phyloP scores from a whole-genome alignment of 192 early-diverging fungal genomes.

The Linnemannia hyalina region DNA sequence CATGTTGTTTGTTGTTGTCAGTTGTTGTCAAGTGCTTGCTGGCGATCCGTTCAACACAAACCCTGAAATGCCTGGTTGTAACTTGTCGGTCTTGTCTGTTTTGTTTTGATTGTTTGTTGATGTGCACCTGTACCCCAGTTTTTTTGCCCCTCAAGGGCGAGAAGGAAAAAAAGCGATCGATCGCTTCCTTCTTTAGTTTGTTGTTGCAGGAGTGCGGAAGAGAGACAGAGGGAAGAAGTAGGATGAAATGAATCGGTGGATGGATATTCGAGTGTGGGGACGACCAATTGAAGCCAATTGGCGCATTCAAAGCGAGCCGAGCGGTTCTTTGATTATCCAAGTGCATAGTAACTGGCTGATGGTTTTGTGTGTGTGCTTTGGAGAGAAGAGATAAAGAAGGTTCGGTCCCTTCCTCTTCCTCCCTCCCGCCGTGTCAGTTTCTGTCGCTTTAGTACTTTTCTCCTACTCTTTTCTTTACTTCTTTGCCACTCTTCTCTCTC shows the following conservation, averaged over 20 bases:
- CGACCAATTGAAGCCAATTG: not conserved
- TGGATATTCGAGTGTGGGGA: too few species aligned
- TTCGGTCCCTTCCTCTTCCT: not conserved
- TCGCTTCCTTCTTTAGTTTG: not conserved
- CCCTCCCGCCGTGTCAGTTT: not conserved
- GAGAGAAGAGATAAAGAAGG: not conserved
- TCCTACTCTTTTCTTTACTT: not conserved
- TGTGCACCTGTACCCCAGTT: not conserved
- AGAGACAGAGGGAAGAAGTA: not conserved
- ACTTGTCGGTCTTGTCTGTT: too few species aligned
- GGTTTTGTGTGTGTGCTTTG: not conserved
- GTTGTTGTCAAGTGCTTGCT: too few species aligned
- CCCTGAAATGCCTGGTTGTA: too few species aligned
- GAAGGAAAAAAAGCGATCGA: not conserved
- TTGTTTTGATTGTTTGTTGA: not conserved
- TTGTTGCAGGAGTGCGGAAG: not conserved
- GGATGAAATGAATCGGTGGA: too few species aligned
- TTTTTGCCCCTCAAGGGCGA: not conserved
- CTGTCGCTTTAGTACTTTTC: not conserved
- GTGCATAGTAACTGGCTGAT: not conserved
- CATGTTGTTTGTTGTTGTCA: too few species aligned
- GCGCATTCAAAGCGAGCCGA: constrained; percentile 3
- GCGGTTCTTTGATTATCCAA: not conserved
- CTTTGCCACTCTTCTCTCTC: constrained; percentile 6
- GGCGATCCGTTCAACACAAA: too few species aligned